Evolutionary conservation across 495 filamentous ascomycete genomes (phyloP), one percentile per base, ranked within the genome.

Genomic region (Jackrogersella minutella): DNA sequence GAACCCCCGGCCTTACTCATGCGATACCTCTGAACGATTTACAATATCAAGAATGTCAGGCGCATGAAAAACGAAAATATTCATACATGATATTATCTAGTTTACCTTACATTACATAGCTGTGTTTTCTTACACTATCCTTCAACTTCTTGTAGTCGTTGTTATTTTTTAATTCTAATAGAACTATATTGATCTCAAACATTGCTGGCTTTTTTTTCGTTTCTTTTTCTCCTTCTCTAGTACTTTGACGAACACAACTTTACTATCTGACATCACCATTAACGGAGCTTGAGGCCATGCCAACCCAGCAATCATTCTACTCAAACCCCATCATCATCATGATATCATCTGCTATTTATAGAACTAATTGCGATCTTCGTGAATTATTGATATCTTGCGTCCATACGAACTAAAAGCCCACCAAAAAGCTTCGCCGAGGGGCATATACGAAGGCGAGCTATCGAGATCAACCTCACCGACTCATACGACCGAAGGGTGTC

Each of bases 41-140:
- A 49, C 24, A 7, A 46, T 33, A 62, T 58, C 22, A 68, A 62
- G 64, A 62, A 68, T 68, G 52, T 52, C 36, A 58, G 64, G 64
- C 64, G 44, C 44, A 62, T 56, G 52, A 58, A 46, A 13, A 13
- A 53, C n/a, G 53, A 52, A 57, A 5, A 43, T 31, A 13, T 34
- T 33, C 16, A 41, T 52, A 21, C 13, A n/a, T n/a, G n/a, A n/a
- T n/a, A n/a, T 16, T 49, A 49, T 16, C n/a, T 49, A 26, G 21
- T 17, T 47, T 47, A 47, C 43, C 17, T 47, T 43, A 26, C 21
- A 7, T 13, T 40, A 36, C 24, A 47, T 56, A 64, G 37, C 47
- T 51, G 10, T 55, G 24, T 34, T 47, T n/a, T 37, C 10, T 17
- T 50, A 33, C 34, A 55, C 49, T 52, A 22, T 51, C 50, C 43